These are phyloP conservation scores for Aspergillus ellipticus DNA, from an alignment of 495 filamentous ascomycete genomes.

Conservation along the genomic window DNA sequence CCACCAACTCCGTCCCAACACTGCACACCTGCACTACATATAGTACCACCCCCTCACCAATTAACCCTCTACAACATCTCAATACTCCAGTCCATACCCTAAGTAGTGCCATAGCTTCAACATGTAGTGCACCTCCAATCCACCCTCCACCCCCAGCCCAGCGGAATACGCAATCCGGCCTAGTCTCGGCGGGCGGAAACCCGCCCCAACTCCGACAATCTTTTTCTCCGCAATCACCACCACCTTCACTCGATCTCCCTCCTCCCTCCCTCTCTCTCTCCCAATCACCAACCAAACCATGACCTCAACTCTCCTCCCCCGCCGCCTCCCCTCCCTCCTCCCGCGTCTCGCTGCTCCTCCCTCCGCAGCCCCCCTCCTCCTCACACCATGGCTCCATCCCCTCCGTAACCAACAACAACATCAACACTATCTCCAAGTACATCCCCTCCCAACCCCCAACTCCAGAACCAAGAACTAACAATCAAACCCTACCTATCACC, in stretches of 20 bases:
- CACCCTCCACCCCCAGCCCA: not conserved
- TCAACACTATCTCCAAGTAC: not conserved
- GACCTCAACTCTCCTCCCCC: slow-evolving; percentile 2
- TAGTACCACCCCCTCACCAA: too few relatives aligned
- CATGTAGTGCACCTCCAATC: too few relatives aligned
- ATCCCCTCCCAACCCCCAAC: not conserved
- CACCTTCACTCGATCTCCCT: not conserved
- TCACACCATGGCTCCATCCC: slow-evolving; percentile 2
- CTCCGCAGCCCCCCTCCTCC: not conserved
- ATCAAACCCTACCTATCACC: not conserved
- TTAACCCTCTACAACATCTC: too few relatives aligned
- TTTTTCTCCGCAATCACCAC: too few relatives aligned
- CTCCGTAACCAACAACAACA: not conserved
- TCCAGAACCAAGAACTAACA: not conserved
- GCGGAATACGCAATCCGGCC: not conserved
- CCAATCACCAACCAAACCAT: not conserved
- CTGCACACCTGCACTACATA: too few relatives aligned
- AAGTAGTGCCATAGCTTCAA: too few relatives aligned
- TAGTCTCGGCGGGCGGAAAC: not conserved
- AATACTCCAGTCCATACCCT: too few relatives aligned
- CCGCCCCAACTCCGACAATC: not conserved
- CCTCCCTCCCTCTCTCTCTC: not conserved
- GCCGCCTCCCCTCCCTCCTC: not conserved
- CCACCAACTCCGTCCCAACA: too few relatives aligned
- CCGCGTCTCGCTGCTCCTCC: not conserved